Percentiles rank a stretch among this genome's conserved stretches.
Evolutionary conservation across 1,139 yeast genomes (phyloP).

Genomic region (Scheffersomyces titani): DNA sequence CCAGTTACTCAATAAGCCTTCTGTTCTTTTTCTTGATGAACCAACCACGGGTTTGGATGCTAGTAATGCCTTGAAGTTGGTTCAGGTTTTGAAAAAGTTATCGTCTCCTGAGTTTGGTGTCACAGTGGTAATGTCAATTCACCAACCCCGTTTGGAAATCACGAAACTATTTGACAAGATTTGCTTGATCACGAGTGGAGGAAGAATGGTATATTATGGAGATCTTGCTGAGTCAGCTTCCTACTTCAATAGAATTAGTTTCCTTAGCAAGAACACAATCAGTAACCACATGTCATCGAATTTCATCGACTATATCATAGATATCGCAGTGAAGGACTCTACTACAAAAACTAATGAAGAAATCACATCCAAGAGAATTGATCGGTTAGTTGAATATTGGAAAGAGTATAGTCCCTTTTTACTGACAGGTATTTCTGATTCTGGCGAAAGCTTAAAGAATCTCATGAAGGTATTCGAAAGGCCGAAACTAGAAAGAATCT

Average conservation of each 20-base stretch:
- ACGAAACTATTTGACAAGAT: slow-evolving; percentile 21
- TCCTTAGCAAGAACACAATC: slow-evolving; percentile 3
- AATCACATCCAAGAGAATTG: slow-evolving; percentile 14
- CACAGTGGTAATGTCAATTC: slow-evolving; percentile 23
- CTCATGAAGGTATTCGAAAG: slow-evolving; percentile 11
- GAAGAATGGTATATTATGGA: slow-evolving; percentile 23
- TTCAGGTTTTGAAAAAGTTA: slow-evolving; percentile 18
- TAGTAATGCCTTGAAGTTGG: slow-evolving; percentile 21
- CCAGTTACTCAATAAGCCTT: slow-evolving; percentile 22
- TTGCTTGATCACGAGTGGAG: slow-evolving; percentile 25
- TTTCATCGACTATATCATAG: slow-evolving; percentile 19
- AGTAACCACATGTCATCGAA: slow-evolving; percentile 4
- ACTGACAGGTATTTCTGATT: slow-evolving; percentile 5
- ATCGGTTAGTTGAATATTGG: slow-evolving; percentile 19
- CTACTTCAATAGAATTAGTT: slow-evolving; percentile 15
- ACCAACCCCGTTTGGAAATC: slow-evolving; percentile 26
- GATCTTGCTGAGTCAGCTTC: slow-evolving; percentile 15
- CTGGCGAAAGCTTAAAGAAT: slow-evolving; percentile 9
- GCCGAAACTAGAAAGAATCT: slow-evolving; percentile 12
- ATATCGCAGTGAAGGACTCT: slow-evolving; percentile 22
- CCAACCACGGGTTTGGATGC: slow-evolving; percentile 30
- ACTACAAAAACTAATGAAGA: slow-evolving; percentile 17
- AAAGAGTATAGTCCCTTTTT: neutral
- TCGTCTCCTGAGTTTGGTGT: slow-evolving; percentile 25
- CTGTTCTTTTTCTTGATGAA: slow-evolving; percentile 24